A percentile compares a stretch with the other conserved stretches of the same genome.
Conservation (phyloP, 2,329 filamentous ascomycete genomes). For the Verticillium zaregamsianum region DNA sequence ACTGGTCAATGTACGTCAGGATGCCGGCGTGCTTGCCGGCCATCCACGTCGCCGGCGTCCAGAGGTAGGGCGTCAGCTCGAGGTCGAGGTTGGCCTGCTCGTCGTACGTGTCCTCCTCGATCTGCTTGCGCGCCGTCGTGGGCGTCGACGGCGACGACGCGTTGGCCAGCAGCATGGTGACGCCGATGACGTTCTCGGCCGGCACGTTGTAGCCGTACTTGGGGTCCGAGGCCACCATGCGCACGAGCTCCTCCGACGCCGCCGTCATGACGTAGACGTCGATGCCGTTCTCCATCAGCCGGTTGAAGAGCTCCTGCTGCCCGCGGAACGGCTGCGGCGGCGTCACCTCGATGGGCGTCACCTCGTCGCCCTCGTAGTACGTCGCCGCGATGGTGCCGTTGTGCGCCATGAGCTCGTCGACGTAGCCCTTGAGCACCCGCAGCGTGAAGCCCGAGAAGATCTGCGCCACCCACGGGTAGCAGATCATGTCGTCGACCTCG, state of each 20-base stretch:
- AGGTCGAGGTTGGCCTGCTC: constrained; percentile 31
- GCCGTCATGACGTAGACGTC: constrained; percentile 37
- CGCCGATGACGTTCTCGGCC: constrained; percentile 38
- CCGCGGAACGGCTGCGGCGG: constrained; percentile 33
- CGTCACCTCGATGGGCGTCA: constrained; percentile 21
- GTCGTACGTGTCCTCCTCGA: constrained; percentile 30
- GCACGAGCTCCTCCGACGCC: constrained; percentile 38
- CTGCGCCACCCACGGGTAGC: constrained; percentile 39
- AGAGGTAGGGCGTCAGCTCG: constrained; percentile 35
- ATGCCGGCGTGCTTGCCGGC: constrained; percentile 39
- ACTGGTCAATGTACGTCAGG: constrained; percentile 35
- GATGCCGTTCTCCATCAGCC: constrained; percentile 37
- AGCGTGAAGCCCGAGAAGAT: constrained; percentile 37
- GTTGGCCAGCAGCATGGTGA: constrained; percentile 31
- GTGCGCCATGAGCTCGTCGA: constrained; percentile 42
- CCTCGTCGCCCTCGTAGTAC: constrained; percentile 28
- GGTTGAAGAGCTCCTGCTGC: constrained; percentile 38
- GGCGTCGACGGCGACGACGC: constrained; percentile 11
- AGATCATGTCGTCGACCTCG: constrained; percentile 33
- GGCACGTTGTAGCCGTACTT: constrained; percentile 41
- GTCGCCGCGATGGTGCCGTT: constrained; percentile 29
- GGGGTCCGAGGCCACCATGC: constrained; percentile 40
- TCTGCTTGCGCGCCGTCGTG: constrained; percentile 35
- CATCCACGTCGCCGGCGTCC: constrained; percentile 38
- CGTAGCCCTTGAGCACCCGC: constrained; percentile 38